phyloP scores from a whole-genome alignment of 2,329 filamentous ascomycete species.

The Penicillium sp. region DNA sequence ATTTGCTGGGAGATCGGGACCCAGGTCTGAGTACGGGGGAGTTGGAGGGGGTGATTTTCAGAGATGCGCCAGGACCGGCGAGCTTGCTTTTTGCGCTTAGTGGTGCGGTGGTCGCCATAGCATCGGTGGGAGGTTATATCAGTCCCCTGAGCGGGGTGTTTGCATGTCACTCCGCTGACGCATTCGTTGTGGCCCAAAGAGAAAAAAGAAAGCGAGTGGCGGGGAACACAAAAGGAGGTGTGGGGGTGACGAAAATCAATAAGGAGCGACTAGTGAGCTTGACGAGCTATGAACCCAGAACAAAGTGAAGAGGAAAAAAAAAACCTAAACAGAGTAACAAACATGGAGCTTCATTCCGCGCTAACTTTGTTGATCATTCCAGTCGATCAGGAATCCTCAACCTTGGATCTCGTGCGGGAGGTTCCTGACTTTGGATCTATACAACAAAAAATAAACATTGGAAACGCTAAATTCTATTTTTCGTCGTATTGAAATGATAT shows the following conservation, averaged over 20 bases:
- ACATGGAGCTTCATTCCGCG: constrained; percentile 20
- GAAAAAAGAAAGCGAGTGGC: constrained; percentile 1
- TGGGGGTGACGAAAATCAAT: constrained; percentile 4
- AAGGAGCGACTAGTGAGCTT: not conserved
- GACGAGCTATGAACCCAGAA: not conserved
- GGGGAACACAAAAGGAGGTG: constrained; percentile 7
- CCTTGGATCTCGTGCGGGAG: not conserved
- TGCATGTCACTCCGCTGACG: constrained; percentile 28
- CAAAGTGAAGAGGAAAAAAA: not conserved
- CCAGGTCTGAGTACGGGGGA: constrained; percentile 68
- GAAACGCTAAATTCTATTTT: not conserved
- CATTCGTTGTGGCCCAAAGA: constrained; percentile 24
- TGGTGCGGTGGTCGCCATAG: constrained; percentile 38
- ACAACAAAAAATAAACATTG: not conserved
- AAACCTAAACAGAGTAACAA: constrained; percentile 2
- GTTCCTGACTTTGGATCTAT: not conserved
- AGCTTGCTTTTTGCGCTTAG: constrained; percentile 37
- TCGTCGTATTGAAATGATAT: too few relatives aligned
- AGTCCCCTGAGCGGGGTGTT: constrained; percentile 27
- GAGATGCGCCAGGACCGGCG: constrained; percentile 34
- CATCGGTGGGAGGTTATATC: constrained; percentile 27
- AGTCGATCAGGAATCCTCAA: constrained; percentile 20
- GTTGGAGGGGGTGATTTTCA: constrained; percentile 74
- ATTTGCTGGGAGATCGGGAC: constrained; percentile 62
- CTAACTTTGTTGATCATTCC: constrained; percentile 20